Percentiles rank a stretch among this genome's conserved stretches.
Conservation (phyloP, 495 filamentous ascomycete species). For the Aspergillus indologenus region DNA sequence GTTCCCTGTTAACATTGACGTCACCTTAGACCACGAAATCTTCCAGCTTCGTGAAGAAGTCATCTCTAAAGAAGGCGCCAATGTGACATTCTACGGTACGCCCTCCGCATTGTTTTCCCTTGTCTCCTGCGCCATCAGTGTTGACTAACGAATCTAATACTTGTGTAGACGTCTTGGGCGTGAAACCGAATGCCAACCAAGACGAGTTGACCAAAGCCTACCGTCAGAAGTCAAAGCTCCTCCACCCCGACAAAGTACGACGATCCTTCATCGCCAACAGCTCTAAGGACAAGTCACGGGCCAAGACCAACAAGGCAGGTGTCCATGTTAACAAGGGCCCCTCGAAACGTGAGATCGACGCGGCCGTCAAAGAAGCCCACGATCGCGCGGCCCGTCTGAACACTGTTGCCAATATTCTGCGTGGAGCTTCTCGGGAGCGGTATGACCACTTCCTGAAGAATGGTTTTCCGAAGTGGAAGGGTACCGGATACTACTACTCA, state of each 20-base stretch:
- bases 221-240: constrained; percentile 72
- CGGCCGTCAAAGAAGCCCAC: constrained; percentile 70
- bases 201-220: constrained; percentile 94
- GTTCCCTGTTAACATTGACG: constrained; percentile 4
- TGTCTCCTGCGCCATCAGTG: neutral
- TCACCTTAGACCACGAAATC: constrained; percentile 82
- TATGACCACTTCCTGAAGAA: constrained; percentile 95
- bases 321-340: constrained; percentile 69
- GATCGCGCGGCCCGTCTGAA: constrained; percentile 79
- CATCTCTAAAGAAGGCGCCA: constrained; percentile 66
- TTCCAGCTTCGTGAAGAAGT: constrained; percentile 91
- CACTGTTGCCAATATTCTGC: constrained; percentile 79
- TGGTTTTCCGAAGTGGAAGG: constrained; percentile 94
- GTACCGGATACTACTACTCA: constrained; percentile 96
- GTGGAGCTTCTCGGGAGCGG: constrained; percentile 72
- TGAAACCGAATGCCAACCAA: constrained; percentile 67
- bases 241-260: constrained; percentile 96
- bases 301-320: constrained; percentile 55
- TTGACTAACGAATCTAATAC: constrained; percentile 3
- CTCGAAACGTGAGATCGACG: constrained; percentile 65
- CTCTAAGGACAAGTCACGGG: constrained; percentile 56
- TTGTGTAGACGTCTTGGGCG: constrained; percentile 69
- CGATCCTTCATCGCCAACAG: constrained; percentile 73
- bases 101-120: neutral
- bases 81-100: constrained; percentile 84